phyloP scores from a whole-genome alignment of 2,329 filamentous ascomycete species.

The Apiospora arundinis region DNA sequence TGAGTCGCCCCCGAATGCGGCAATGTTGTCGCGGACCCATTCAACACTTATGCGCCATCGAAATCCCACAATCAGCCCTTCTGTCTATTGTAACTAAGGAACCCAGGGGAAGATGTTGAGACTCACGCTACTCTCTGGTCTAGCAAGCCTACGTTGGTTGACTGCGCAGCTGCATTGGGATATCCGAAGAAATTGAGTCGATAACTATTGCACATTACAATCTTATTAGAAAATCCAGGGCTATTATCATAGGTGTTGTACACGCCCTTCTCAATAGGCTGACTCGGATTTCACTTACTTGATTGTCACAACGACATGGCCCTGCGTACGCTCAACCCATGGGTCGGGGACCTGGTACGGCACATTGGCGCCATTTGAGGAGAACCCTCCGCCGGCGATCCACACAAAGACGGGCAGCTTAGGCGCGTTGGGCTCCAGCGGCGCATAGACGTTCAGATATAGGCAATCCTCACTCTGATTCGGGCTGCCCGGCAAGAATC shows the following conservation, averaged over 20 bases:
- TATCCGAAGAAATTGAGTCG: slow-evolving; percentile 44
- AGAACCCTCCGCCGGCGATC: slow-evolving; percentile 36
- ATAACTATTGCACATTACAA: slow-evolving; percentile 35
- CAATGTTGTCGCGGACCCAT: slow-evolving; percentile 57
- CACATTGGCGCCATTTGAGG: slow-evolving; percentile 28
- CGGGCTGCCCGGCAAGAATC: slow-evolving; percentile 21
- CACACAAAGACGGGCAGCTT: slow-evolving; percentile 36
- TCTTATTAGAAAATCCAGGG: not conserved
- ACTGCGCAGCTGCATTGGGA: slow-evolving; percentile 38
- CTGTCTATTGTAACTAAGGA: slow-evolving; percentile 23
- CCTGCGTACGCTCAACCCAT: slow-evolving; percentile 31
- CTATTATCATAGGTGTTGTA: not conserved
- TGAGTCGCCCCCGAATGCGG: slow-evolving; percentile 53
- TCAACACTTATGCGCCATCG: slow-evolving; percentile 40
- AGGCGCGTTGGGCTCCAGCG: slow-evolving; percentile 28
- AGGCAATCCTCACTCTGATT: slow-evolving; percentile 42
- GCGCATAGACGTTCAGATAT: slow-evolving; percentile 42
- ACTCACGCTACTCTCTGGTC: slow-evolving; percentile 53
- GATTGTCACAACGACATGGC: slow-evolving; percentile 45
- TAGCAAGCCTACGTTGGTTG: slow-evolving; percentile 53
- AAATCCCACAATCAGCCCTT: not conserved
- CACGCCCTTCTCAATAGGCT: not conserved
- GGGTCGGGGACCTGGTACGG: slow-evolving; percentile 30
- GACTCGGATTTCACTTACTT: slow-evolving; percentile 31
- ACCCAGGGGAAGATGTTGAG: not conserved